These are phyloP conservation scores for Talaromyces islandicus DNA, from an alignment of 2,329 filamentous ascomycete species.

Conservation along the genomic window DNA sequence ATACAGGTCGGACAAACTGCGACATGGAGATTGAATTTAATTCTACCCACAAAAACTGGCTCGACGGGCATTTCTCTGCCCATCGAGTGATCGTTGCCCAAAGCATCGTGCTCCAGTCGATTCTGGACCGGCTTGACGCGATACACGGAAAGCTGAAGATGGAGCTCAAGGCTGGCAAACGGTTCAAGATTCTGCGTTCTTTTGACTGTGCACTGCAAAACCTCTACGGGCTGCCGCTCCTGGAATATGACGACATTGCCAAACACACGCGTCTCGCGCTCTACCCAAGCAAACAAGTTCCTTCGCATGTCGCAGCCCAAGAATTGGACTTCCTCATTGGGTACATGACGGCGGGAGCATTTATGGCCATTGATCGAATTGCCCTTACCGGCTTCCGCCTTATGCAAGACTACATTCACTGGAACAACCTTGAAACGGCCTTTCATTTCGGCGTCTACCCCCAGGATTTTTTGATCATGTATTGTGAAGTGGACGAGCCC, in stretches of 20 bases:
- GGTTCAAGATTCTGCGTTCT: conserved; percentile 18
- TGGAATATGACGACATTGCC: conserved; percentile 14
- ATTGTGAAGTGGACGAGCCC: not conserved
- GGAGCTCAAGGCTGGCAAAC: conserved; percentile 14
- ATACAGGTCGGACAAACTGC: conserved; percentile 12
- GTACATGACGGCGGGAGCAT: conserved; percentile 25
- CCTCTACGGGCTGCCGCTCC: conserved; percentile 21
- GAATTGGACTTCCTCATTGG: conserved; percentile 24
- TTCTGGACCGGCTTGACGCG: conserved; percentile 12
- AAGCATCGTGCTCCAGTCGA: conserved; percentile 16
- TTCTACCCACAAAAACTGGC: conserved; percentile 14
- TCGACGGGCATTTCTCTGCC: not conserved
- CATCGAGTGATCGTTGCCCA: conserved; percentile 21
- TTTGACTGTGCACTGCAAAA: conserved; percentile 21
- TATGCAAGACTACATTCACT: conserved; percentile 18
- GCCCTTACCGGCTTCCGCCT: conserved; percentile 21
- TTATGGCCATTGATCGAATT: conserved; percentile 20
- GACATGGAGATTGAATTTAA: conserved; percentile 19
- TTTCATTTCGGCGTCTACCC: conserved; percentile 22
- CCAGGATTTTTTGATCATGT: conserved; percentile 17
- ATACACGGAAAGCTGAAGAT: conserved; percentile 9
- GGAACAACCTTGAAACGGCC: conserved; percentile 24
- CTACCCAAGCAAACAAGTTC: too few relatives aligned
- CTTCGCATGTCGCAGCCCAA: conserved; percentile 14
- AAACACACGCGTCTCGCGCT: conserved; percentile 11